A percentile compares a stretch with the other conserved stretches of the same genome.
Evolutionary conservation across 2,329 filamentous ascomycete genomes (phyloP).

Genomic region (Aspergillus amoenus): DNA sequence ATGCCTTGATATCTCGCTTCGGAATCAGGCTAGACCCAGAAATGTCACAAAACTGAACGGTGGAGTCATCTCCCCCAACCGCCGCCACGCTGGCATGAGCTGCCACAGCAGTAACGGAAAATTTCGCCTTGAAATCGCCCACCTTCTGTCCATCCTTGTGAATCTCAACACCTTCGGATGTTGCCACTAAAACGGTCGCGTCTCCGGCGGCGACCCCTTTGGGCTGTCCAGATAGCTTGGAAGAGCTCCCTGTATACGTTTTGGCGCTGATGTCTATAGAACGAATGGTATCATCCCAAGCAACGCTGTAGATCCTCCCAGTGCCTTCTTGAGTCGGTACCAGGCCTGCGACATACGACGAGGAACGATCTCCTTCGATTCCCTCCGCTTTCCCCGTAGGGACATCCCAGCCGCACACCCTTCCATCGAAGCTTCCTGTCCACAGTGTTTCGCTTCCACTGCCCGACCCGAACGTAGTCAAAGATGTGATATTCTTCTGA

Average conservation of each 20-base stretch:
- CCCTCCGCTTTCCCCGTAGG: conserved; percentile 65
- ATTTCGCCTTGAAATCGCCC: conserved; percentile 61
- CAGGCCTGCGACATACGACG: conserved; percentile 81
- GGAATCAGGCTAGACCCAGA: conserved; percentile 56
- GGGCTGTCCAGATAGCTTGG: conserved; percentile 75
- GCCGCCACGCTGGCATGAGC: conserved; percentile 68
- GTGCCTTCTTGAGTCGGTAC: conserved; percentile 52
- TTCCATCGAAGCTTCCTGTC: conserved; percentile 91
- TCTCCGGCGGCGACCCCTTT: conserved; percentile 65
- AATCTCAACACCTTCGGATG: conserved; percentile 59
- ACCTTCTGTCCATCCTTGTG: conserved; percentile 59
- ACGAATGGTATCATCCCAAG: conserved; percentile 90
- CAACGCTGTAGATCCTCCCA: conserved; percentile 75
- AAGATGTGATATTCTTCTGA: conserved; percentile 83
- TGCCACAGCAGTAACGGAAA: conserved; percentile 69
- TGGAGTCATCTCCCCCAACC: conserved; percentile 72
- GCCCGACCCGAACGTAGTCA: conserved; percentile 56
- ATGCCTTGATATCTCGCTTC: conserved; percentile 61
- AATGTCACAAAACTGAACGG: conserved; percentile 71
- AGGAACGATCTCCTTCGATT: conserved; percentile 78
- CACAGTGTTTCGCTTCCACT: conserved; percentile 63
- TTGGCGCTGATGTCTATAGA: conserved; percentile 72
- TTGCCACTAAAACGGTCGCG: conserved; percentile 58
- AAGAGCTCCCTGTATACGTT: conserved; percentile 69
- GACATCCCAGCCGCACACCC: conserved; percentile 81